Conservation (phyloP, 1,284 basidiomycete species). For the Ceratobasidium sp. region DNA sequence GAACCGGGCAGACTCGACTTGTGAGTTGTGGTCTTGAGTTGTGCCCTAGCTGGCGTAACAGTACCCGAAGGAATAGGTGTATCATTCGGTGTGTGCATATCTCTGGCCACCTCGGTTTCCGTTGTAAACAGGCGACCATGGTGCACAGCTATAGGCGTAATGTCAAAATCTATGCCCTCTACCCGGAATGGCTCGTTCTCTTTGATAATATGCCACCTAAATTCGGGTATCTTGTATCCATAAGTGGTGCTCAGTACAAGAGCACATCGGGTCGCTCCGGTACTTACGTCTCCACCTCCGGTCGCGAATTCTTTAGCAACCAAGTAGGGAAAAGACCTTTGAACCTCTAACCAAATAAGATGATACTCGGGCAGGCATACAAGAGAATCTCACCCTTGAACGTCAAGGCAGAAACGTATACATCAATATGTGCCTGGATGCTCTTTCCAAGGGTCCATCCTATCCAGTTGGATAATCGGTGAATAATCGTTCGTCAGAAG, state of each 20-base stretch:
- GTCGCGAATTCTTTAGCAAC: conserved; percentile 74
- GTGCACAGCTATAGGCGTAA: conserved; percentile 36
- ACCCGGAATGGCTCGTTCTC: conserved; percentile 34
- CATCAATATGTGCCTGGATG: conserved; percentile 73
- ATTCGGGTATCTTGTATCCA: conserved; percentile 66
- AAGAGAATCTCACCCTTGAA: conserved; percentile 50
- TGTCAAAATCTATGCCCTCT: conserved; percentile 23
- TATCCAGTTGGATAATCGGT: conserved; percentile 47
- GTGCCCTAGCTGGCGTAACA: conserved; percentile 1
- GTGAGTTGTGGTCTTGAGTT: neutral
- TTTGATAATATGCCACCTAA: conserved; percentile 77
- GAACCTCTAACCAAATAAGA: conserved; percentile 55
- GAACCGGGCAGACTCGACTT: neutral
- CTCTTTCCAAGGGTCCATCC: conserved; percentile 72
- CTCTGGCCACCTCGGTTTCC: conserved; percentile 1
- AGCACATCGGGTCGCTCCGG: neutral
- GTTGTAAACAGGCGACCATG: conserved; percentile 35
- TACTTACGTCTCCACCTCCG: conserved; percentile 74
- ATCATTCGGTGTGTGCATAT: conserved; percentile 10
- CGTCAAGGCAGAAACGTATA: conserved; percentile 71
- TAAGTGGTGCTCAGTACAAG: neutral
- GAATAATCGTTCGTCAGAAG: neutral
- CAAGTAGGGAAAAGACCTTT: conserved; percentile 75
- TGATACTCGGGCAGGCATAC: neutral
- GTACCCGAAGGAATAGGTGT: conserved; percentile 26